Percentiles rank a stretch among this genome's conserved stretches.
These are phyloP conservation scores for Penicillium nordicum DNA, from an alignment of 2,329 filamentous ascomycete species.

Conservation along the genomic window DNA sequence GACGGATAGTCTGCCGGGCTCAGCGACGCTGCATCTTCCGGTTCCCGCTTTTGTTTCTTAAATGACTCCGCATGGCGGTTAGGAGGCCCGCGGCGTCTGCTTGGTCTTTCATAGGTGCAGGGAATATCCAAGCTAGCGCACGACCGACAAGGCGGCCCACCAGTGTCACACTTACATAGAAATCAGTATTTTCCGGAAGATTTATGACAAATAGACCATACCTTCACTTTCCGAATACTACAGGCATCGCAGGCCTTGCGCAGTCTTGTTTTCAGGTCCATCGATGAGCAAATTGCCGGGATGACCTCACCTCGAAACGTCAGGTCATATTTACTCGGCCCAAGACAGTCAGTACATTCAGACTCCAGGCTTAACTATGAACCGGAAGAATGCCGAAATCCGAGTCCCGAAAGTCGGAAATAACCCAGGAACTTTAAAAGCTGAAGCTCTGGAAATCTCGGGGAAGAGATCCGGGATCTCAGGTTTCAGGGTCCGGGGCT, in stretches of 20 bases:
- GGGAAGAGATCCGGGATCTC: not conserved
- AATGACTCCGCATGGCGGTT: constrained; percentile 65
- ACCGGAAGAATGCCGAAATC: not conserved
- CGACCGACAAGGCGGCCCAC: constrained; percentile 63
- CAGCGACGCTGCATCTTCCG: constrained; percentile 33
- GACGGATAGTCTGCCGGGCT: constrained; percentile 43
- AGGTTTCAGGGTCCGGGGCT: not conserved
- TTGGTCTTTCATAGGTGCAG: constrained; percentile 64
- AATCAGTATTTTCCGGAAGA: constrained; percentile 5
- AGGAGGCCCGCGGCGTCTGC: constrained; percentile 61
- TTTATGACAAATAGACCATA: constrained; percentile 23
- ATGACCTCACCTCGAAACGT: constrained; percentile 21
- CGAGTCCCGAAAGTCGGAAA: not conserved
- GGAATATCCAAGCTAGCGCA: constrained; percentile 64
- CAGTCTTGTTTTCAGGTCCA: constrained; percentile 43
- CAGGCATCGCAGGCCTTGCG: constrained; percentile 54
- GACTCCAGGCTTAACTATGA: not conserved
- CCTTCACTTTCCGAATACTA: constrained; percentile 54
- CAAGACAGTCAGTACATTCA: constrained; percentile 10
- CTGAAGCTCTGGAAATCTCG: not conserved
- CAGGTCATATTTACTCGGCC: constrained; percentile 18
- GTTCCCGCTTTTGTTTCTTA: constrained; percentile 57
- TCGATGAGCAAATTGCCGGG: constrained; percentile 20
- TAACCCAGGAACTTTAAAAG: not conserved
- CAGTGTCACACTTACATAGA: constrained; percentile 58